A percentile compares a stretch with the other conserved stretches of the same genome.
These are phyloP conservation scores for Conticribra guillardii DNA, from an alignment of 108 stramenopile species.

Conservation along the genomic window DNA sequence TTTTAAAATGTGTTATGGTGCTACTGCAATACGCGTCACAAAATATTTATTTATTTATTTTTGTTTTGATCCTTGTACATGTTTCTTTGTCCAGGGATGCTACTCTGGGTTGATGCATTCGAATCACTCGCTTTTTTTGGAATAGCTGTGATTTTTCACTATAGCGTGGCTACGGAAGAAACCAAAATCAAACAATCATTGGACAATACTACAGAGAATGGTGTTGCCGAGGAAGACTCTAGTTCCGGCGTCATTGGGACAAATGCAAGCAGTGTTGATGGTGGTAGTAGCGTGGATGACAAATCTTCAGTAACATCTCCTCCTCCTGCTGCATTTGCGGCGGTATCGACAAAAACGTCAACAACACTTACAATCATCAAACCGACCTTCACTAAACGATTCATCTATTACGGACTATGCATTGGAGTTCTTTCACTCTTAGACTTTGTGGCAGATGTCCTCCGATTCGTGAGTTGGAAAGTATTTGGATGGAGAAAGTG, in stretches of 20 bases:
- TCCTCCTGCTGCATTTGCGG: constrained; percentile 5
- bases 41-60: no score
- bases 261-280: neutral
- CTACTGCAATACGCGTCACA: no score
- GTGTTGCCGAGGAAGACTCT: neutral
- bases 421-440: constrained; percentile 57
- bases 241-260: constrained; percentile 3
- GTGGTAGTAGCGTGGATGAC: neutral
- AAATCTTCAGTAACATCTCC: neutral
- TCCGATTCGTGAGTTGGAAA: constrained; percentile 59
- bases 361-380: constrained; percentile 2
- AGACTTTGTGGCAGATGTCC: constrained; percentile 66
- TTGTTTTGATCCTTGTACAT: neutral
- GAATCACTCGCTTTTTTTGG: constrained; percentile 48
- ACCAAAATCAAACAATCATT: constrained; percentile 8
- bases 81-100: constrained; percentile 25
- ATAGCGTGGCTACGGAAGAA: constrained; percentile 38
- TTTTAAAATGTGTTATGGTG: no score
- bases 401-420: constrained; percentile 55
- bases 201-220: neutral
- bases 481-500: constrained; percentile 30
- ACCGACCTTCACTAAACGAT: constrained; percentile 60
- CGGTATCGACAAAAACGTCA: neutral
- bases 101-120: constrained; percentile 57
- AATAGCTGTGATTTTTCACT: constrained; percentile 35